Percentiles rank a stretch among this genome's conserved stretches.
Evolutionary conservation across 2,329 filamentous ascomycete genomes (phyloP).

Genomic region (Colletotrichum sp.): DNA sequence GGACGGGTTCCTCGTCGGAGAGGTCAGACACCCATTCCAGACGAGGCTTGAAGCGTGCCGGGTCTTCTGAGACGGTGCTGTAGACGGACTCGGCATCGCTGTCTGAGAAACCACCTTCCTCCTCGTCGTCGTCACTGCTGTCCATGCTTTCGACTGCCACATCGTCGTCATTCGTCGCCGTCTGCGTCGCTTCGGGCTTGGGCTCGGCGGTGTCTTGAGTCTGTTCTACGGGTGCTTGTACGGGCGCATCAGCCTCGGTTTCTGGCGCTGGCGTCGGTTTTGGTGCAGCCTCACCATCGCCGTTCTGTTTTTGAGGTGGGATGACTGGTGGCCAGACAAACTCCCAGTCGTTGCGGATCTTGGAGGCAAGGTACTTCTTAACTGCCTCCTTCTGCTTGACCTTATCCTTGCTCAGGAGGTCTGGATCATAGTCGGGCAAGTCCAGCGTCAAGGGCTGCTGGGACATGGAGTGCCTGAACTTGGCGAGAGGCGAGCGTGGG

Average conservation of each 20-base stretch:
- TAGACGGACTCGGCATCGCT: conserved; percentile 56
- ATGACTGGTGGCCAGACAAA: conserved; percentile 59
- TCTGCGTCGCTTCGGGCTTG: background rate
- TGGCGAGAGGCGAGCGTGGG: conserved; percentile 57
- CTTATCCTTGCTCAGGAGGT: conserved; percentile 67
- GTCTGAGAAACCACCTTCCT: conserved; percentile 46
- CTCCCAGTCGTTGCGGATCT: conserved; percentile 64
- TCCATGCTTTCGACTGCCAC: conserved; percentile 3
- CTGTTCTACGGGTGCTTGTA: background rate
- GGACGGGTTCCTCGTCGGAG: conserved; percentile 50
- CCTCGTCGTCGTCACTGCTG: conserved; percentile 32
- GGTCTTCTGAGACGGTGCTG: conserved; percentile 62
- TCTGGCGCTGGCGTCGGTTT: background rate
- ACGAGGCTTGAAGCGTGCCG: conserved; percentile 52
- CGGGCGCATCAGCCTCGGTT: background rate
- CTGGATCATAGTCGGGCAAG: conserved; percentile 58
- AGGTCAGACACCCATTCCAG: conserved; percentile 64
- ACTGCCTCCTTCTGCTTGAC: conserved; percentile 67
- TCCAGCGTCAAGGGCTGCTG: conserved; percentile 29
- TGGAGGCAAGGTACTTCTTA: conserved; percentile 57
- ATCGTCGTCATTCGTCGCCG: background rate
- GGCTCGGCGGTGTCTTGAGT: background rate
- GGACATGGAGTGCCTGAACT: conserved; percentile 45
- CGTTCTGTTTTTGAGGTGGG: background rate
- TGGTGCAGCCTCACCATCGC: background rate